Percentiles rank a stretch among this genome's conserved stretches.
Conservation (phyloP, 2,329 filamentous ascomycete species). For the Exophiala sp. region DNA sequence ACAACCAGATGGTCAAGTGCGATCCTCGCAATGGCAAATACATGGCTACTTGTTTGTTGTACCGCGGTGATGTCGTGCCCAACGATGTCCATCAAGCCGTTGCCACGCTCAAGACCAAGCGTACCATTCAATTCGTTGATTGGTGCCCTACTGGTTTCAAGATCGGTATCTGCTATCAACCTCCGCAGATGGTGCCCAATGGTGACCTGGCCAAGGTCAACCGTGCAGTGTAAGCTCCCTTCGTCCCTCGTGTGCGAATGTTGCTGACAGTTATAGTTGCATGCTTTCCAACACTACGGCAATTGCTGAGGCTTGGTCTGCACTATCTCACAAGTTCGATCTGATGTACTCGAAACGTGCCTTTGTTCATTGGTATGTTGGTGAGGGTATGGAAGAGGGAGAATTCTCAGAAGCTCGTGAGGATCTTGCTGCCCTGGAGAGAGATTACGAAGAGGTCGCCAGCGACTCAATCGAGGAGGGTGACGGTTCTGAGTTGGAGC, state of each 20-base stretch:
- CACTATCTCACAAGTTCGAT: conserved; percentile 96
- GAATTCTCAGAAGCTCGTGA: conserved; percentile 99
- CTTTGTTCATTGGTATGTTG: conserved; percentile 99
- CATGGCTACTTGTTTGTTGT: conserved; percentile 97
- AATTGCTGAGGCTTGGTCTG: conserved; percentile 97
- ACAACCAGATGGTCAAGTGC: conserved; percentile 99
- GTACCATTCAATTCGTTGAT: conserved; percentile 98
- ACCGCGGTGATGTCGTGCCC: conserved; percentile 96
- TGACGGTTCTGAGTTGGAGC: conserved; percentile 82
- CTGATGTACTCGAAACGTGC: conserved; percentile 99
- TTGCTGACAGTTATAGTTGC: conserved; percentile 56
- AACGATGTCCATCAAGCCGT: conserved; percentile 92
- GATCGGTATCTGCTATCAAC: conserved; percentile 99
- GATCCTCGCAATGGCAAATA: conserved; percentile 99
- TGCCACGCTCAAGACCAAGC: conserved; percentile 97
- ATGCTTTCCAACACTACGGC: conserved; percentile 95
- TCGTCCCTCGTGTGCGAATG: background rate
- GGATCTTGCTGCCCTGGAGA: conserved; percentile 95
- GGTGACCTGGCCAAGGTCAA: conserved; percentile 96
- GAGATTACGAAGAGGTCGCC: conserved; percentile 98
- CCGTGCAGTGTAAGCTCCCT: conserved; percentile 80
- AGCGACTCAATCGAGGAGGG: conserved; percentile 89
- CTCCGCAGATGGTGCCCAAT: conserved; percentile 91
- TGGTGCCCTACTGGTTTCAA: conserved; percentile 99
- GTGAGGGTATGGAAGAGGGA: conserved; percentile 99